phyloP scores from a whole-genome alignment of 2,329 filamentous ascomycete genomes.

The Arthrobotrys musiformis region DNA sequence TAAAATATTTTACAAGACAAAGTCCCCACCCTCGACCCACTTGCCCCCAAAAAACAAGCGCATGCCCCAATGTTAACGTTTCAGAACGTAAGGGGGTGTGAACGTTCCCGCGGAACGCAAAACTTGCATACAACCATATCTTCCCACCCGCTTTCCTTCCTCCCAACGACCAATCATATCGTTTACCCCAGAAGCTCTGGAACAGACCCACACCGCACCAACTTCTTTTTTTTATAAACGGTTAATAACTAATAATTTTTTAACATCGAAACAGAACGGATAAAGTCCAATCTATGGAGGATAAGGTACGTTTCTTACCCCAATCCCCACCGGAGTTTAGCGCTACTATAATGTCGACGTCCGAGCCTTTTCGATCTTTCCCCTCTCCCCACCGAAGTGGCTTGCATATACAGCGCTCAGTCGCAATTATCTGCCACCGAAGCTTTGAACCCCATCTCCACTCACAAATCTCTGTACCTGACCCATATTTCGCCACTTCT shows the following conservation, averaged over 20 bases:
- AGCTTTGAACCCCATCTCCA: neutral
- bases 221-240: conserved; percentile 2
- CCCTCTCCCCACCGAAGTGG: neutral
- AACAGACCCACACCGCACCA: conserved; percentile 11
- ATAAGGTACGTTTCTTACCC: conserved; percentile 47
- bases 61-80: neutral
- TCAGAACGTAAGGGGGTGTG: neutral
- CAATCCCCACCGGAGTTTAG: neutral
- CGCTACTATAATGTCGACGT: neutral
- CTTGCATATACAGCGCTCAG: neutral
- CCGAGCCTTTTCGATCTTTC: neutral
- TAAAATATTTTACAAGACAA: conserved; percentile 19
- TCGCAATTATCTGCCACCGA: neutral
- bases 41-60: neutral
- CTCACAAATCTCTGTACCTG: neutral
- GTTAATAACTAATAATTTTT: no score
- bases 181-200: neutral
- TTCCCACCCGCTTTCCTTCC: neutral
- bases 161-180: neutral
- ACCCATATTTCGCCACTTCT: neutral
- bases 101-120: conserved; percentile 15
- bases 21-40: conserved; percentile 11
- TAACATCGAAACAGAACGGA: conserved; percentile 54
- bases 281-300: conserved; percentile 54
- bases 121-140: conserved; percentile 16